phyloP scores from a whole-genome alignment of 306 rosid genomes.

The Casuarina cunninghamiana region DNA sequence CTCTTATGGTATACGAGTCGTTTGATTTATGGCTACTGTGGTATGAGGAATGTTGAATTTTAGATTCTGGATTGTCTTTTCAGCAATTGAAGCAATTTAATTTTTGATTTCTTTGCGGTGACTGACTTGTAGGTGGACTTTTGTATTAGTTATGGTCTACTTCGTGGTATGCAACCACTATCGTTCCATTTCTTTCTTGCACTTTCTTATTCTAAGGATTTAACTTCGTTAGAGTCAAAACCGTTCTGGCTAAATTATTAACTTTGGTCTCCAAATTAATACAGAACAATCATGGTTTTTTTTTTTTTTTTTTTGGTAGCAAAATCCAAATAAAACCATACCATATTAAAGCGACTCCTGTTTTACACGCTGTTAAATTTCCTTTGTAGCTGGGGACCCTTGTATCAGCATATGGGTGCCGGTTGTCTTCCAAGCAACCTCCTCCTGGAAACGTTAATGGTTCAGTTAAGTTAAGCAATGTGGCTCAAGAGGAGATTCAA shows the following conservation, averaged over 20 bases:
- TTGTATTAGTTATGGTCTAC: slow-evolving; percentile 61
- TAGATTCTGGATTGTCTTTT: neutral
- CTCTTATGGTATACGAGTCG: neutral
- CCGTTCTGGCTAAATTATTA: neutral
- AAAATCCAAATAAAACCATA: neutral
- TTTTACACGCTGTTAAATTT: slow-evolving; percentile 2
- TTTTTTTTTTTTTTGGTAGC: neutral
- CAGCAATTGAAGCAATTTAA: slow-evolving; percentile 9
- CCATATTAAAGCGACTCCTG: neutral
- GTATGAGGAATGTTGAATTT: neutral
- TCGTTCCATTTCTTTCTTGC: neutral
- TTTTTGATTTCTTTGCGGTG: neutral
- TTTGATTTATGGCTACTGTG: neutral
- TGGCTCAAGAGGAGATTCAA: slow-evolving; percentile 44
- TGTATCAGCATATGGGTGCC: slow-evolving; percentile 74
- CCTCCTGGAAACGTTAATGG: slow-evolving; percentile 29
- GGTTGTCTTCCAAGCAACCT: slow-evolving; percentile 38
- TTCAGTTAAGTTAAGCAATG: slow-evolving; percentile 32
- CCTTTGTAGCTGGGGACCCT: slow-evolving; percentile 58
- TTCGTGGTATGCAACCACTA: slow-evolving; percentile 54
- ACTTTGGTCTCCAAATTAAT: neutral
- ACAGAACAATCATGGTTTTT: neutral
- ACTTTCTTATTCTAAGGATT: neutral
- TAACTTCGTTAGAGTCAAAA: neutral
- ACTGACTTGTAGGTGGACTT: slow-evolving; percentile 76